phyloP scores from a whole-genome alignment of 2,329 filamentous ascomycete genomes.

The Cordyceps fumosorosea region DNA sequence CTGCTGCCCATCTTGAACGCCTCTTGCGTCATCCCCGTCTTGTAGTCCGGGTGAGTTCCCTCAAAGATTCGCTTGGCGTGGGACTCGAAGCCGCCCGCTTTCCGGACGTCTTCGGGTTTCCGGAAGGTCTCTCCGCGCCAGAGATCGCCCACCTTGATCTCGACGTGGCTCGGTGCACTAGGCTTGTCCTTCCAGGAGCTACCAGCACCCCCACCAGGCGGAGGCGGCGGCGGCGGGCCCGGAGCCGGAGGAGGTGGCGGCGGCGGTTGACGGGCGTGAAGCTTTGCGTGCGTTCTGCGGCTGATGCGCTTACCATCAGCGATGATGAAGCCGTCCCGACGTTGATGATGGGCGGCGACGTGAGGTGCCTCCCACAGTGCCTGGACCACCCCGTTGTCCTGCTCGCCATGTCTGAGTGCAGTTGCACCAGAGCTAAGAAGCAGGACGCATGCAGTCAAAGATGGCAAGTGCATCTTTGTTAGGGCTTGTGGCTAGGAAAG shows the following conservation, averaged over 20 bases:
- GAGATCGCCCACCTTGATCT: neutral
- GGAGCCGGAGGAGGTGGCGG: neutral
- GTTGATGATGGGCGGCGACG: neutral
- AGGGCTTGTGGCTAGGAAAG: neutral
- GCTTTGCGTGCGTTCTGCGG: neutral
- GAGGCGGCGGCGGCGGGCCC: neutral
- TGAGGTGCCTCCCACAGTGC: neutral
- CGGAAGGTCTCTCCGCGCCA: neutral
- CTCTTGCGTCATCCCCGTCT: neutral
- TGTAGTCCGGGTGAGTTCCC: neutral
- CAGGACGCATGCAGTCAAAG: neutral
- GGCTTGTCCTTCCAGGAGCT: neutral
- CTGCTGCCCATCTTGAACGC: neutral
- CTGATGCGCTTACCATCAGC: neutral
- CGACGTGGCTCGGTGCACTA: neutral
- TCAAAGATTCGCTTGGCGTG: neutral
- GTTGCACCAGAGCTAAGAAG: neutral
- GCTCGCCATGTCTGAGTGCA: neutral
- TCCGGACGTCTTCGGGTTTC: neutral
- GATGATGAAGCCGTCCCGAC: neutral
- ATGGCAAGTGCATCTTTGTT: neutral
- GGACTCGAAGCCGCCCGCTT: neutral
- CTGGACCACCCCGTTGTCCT: neutral
- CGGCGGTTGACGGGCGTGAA: neutral
- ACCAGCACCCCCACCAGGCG: neutral